A percentile compares a stretch with the other conserved stretches of the same genome.
phyloP scores from a whole-genome alignment of 768 basidiomycete species.

The Mycena rebaudengoi region DNA sequence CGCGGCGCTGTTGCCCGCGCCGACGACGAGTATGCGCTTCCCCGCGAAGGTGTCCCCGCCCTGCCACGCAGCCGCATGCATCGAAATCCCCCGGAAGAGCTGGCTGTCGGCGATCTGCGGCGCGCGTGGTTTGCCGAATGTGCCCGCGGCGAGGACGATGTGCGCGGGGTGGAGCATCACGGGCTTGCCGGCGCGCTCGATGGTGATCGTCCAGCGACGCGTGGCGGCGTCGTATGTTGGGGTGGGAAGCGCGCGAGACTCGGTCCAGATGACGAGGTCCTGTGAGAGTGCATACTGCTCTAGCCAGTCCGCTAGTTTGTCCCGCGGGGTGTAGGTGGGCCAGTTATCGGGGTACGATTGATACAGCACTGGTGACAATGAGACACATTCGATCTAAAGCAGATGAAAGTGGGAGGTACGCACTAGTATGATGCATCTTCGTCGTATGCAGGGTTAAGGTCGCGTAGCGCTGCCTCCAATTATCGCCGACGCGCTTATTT shows the following conservation, averaged over 20 bases:
- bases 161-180: constrained; percentile 46
- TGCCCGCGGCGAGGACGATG: constrained; percentile 51
- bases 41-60: constrained; percentile 40
- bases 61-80: constrained; percentile 41
- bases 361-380: constrained; percentile 44
- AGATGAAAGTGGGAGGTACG: constrained; percentile 33
- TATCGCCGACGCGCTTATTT: constrained; percentile 45
- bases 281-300: constrained; percentile 50
- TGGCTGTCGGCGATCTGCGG: constrained; percentile 36
- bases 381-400: neutral
- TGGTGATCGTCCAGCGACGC: constrained; percentile 43
- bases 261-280: constrained; percentile 54
- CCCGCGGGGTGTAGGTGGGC: constrained; percentile 50
- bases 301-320: constrained; percentile 54
- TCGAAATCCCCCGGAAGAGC: constrained; percentile 40
- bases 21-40: constrained; percentile 47
- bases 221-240: constrained; percentile 41
- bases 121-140: constrained; percentile 41
- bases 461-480: constrained; percentile 53
- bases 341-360: constrained; percentile 48
- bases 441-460: constrained; percentile 52
- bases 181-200: constrained; percentile 37
- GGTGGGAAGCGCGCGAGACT: constrained; percentile 37
- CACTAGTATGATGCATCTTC: constrained; percentile 30
- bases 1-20: constrained; percentile 48